Evolutionary conservation across 768 basidiomycete species (phyloP).

Genomic region (Lactarius trivialis): DNA sequence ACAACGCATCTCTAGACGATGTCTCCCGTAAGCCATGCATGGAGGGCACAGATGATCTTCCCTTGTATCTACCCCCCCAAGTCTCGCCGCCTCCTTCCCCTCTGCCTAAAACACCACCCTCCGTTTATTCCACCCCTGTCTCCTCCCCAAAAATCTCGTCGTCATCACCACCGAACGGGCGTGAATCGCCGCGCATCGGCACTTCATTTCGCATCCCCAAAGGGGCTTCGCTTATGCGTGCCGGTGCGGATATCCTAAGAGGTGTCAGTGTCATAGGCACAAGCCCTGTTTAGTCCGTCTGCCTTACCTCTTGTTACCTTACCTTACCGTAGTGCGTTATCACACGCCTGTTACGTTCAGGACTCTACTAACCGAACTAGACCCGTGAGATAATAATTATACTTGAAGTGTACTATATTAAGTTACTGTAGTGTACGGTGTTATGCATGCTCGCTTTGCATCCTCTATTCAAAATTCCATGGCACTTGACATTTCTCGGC

Average conservation of each 20-base stretch:
- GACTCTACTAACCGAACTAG: not conserved
- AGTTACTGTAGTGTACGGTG: not conserved
- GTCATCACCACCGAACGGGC: not conserved
- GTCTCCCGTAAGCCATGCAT: not conserved
- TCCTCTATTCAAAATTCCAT: not conserved
- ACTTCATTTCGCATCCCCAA: slow-evolving; percentile 20
- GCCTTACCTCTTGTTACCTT: not conserved
- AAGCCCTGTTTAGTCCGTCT: not conserved
- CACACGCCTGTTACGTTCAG: not conserved
- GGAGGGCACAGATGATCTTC: not conserved
- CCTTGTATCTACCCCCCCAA: not conserved
- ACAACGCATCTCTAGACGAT: slow-evolving; percentile 17
- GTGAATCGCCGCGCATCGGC: not conserved
- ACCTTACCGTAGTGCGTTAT: not conserved
- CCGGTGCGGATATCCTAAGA: slow-evolving; percentile 27
- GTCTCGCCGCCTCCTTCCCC: slow-evolving; percentile 16
- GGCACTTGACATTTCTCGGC: not conserved
- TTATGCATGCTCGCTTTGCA: not conserved
- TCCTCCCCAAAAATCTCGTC: slow-evolving; percentile 14
- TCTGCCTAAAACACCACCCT: slow-evolving; percentile 14
- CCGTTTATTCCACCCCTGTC: slow-evolving; percentile 3
- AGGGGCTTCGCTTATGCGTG: slow-evolving; percentile 26
- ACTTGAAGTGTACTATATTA: not conserved
- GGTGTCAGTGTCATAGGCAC: slow-evolving; percentile 26
- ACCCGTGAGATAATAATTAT: not conserved